phyloP scores from a whole-genome alignment of 1,139 yeast genomes.

The Yamadazyma atlantica region DNA sequence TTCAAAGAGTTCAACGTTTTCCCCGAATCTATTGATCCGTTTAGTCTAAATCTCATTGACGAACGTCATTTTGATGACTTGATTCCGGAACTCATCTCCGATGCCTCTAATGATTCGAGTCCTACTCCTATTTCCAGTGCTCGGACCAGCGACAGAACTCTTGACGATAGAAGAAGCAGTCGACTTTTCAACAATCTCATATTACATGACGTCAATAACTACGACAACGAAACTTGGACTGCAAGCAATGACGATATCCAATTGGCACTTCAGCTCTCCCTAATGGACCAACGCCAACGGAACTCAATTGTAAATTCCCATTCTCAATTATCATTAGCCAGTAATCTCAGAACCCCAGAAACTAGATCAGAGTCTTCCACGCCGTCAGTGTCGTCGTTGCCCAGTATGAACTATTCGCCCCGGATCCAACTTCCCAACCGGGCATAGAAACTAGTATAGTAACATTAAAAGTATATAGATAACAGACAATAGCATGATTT shows the following conservation, averaged over 20 bases:
- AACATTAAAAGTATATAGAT: too few species aligned
- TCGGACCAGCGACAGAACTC: background rate
- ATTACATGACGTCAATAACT: conserved; percentile 9
- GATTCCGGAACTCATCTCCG: conserved; percentile 30
- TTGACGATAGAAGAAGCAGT: conserved; percentile 3
- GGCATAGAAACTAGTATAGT: background rate
- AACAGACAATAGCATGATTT: too few species aligned
- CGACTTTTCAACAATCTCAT: conserved; percentile 6
- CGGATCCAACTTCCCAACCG: conserved; percentile 1
- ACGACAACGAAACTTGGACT: conserved; percentile 2
- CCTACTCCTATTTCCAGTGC: background rate
- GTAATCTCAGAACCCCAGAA: background rate
- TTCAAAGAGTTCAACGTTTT: conserved; percentile 29
- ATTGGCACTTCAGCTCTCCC: conserved; percentile 6
- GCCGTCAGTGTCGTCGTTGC: background rate
- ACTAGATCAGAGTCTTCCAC: background rate
- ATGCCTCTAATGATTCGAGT: background rate
- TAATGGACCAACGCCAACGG: background rate
- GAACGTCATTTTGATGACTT: conserved; percentile 34
- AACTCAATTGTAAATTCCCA: background rate
- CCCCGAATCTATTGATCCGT: conserved; percentile 35
- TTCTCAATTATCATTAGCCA: background rate
- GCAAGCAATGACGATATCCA: conserved; percentile 6
- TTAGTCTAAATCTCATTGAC: conserved; percentile 40
- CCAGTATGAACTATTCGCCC: background rate